Evolutionary conservation across 2,329 filamentous ascomycete species (phyloP).

Genomic region (Metarhizium brunneum): DNA sequence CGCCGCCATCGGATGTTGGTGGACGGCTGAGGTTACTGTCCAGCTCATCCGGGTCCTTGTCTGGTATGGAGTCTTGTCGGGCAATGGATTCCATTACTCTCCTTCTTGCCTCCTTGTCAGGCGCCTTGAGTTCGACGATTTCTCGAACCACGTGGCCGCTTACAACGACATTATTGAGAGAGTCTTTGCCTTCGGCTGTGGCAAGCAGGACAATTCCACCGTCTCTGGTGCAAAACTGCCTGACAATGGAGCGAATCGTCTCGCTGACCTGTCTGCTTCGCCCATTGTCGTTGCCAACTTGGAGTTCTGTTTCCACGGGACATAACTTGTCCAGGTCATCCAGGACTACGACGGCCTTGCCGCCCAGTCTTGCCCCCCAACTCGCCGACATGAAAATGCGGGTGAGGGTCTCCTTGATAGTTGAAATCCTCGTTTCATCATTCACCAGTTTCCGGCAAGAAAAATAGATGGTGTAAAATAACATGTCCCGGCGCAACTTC

Average conservation of each 20-base stretch:
- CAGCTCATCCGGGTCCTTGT: conserved; percentile 26
- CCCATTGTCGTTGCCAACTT: conserved; percentile 88
- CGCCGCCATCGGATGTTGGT: conserved; percentile 45
- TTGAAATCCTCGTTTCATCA: conserved; percentile 81
- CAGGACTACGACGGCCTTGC: conserved; percentile 73
- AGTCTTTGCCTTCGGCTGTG: conserved; percentile 88
- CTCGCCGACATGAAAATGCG: conserved; percentile 80
- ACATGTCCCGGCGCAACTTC: conserved; percentile 57
- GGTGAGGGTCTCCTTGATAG: conserved; percentile 80
- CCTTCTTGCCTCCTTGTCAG: conserved; percentile 81
- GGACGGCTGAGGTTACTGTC: conserved; percentile 42
- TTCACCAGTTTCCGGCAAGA: conserved; percentile 80
- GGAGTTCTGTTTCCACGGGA: conserved; percentile 86
- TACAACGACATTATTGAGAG: conserved; percentile 80
- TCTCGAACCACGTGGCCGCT: conserved; percentile 89
- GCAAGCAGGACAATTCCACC: conserved; percentile 80
- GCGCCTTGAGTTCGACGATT: conserved; percentile 80
- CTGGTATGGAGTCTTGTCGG: conserved; percentile 37
- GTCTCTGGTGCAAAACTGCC: conserved; percentile 72
- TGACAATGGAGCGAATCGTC: conserved; percentile 70
- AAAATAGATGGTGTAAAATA: conserved; percentile 81
- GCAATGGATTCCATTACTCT: conserved; percentile 76
- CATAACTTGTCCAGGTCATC: conserved; percentile 93
- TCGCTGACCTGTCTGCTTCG: conserved; percentile 90
- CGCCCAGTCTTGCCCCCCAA: conserved; percentile 84